Conservation (phyloP, 2,329 filamentous ascomycete species). For the Acrocalymma vagum region DNA sequence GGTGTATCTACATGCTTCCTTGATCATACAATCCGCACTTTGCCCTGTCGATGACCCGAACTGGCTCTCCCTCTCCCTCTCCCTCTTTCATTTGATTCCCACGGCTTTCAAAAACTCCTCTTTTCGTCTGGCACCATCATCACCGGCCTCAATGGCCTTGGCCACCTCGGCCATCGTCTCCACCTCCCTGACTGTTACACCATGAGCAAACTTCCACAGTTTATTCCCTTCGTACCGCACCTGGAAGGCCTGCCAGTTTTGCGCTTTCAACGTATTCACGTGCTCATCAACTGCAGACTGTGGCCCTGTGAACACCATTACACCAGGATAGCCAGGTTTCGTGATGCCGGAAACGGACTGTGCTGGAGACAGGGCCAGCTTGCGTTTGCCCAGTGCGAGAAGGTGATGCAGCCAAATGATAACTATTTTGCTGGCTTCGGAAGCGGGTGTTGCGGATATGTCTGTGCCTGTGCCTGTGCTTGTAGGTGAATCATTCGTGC, state of each 20-base stretch:
- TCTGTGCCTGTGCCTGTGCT: not conserved
- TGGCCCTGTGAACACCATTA: constrained; percentile 54
- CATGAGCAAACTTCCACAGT: constrained; percentile 51
- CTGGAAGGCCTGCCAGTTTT: constrained; percentile 58
- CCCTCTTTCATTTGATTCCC: constrained; percentile 38
- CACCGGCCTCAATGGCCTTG: constrained; percentile 37
- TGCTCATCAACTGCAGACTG: constrained; percentile 48
- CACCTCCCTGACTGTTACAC: constrained; percentile 50
- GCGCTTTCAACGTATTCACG: constrained; percentile 50
- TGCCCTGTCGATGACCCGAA: too few species aligned
- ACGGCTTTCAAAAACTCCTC: constrained; percentile 43
- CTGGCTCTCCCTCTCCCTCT: too few species aligned
- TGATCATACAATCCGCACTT: too few species aligned
- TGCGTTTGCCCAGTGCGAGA: constrained; percentile 56
- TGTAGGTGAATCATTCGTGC: constrained; percentile 5
- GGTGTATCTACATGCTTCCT: too few species aligned
- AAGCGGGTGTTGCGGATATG: not conserved
- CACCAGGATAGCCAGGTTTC: constrained; percentile 57
- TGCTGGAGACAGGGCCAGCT: constrained; percentile 50
- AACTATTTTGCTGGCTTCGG: constrained; percentile 43
- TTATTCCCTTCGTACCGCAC: constrained; percentile 50
- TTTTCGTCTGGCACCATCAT: constrained; percentile 22
- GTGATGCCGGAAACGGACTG: constrained; percentile 51
- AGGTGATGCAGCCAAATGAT: constrained; percentile 58
- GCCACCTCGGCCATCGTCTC: constrained; percentile 56